These are phyloP conservation scores for Epichloe gansuensis DNA, from an alignment of 2,329 filamentous ascomycete genomes.

Conservation along the genomic window DNA sequence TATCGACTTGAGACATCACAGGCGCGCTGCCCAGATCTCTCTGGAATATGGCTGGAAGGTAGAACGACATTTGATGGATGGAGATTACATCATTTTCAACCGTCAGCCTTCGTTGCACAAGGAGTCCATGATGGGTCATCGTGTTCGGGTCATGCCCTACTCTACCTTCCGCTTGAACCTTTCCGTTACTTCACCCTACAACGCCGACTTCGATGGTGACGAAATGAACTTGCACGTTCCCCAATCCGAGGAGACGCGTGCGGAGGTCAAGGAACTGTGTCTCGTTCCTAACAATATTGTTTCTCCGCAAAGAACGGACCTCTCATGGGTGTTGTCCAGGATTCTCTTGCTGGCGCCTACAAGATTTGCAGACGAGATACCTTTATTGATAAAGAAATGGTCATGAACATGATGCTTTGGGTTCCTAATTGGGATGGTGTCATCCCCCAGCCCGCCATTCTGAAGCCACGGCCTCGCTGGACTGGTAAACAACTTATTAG, in stretches of 20 bases:
- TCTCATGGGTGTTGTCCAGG: constrained; percentile 98
- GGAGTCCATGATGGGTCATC: constrained; percentile 99
- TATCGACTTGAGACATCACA: constrained; percentile 90
- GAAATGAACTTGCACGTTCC: constrained; percentile 99
- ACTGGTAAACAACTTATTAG: constrained; percentile 97
- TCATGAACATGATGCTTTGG: constrained; percentile 97
- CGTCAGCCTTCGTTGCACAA: constrained; percentile 98
- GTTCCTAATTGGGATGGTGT: constrained; percentile 95
- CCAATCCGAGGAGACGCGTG: constrained; percentile 90
- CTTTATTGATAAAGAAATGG: constrained; percentile 78
- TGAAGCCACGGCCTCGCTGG: constrained; percentile 88
- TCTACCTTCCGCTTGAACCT: constrained; percentile 96
- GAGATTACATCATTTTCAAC: constrained; percentile 98
- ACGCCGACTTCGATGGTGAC: constrained; percentile 98
- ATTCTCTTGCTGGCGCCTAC: constrained; percentile 91
- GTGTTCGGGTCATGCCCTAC: constrained; percentile 95
- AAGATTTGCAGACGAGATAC: constrained; percentile 90
- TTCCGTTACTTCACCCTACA: constrained; percentile 96
- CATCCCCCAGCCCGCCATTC: constrained; percentile 83
- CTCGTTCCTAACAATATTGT: constrained; percentile 99
- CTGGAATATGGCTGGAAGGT: constrained; percentile 98
- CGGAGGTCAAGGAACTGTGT: constrained; percentile 87
- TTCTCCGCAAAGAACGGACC: constrained; percentile 89
- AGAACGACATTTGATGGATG: constrained; percentile 89
- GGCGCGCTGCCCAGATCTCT: constrained; percentile 72